Evolutionary conservation across 2,329 filamentous ascomycete species (phyloP), one percentile per base, ranked within the genome.

Genomic region (Pseudogymnoascus sp.): DNA sequence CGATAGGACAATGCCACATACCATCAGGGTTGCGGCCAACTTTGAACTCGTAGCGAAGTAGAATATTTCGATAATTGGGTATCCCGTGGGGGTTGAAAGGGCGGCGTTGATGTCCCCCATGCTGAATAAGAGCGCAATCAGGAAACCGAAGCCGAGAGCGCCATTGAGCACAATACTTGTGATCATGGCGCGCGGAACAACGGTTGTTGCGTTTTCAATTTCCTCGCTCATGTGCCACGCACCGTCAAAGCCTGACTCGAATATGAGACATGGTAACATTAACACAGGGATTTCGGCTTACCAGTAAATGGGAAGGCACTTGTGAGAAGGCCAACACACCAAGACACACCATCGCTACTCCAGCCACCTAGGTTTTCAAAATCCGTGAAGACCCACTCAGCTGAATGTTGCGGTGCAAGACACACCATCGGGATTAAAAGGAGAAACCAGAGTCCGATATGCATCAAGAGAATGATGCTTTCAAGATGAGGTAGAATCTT

Each of bases 41-140:
- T 75, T 69, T 34, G 73, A 75, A 1, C 76, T 70, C 3, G 78
- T 77, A 1, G 77, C 77, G 60, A 80, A 76, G 61, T 76, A 75
- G 63, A 81, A 85, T 21, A 86, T 79, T 61, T 84, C 77, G 69
- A 88, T 85, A 67, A 85, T 85, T 0, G 85, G 84, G 60, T 82
- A 84, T 0, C 69, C 71, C 10, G 79, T 75, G 10, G 82, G 72
- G 63, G 85, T 77, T 1, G 78, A 78, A 14, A 85, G 75, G 25
- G 79, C 83, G 41, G 34, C 31, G 4, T 67, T 63, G 5, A 71
- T 54, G 36, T 71, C 67, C 14, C 70, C 71, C 7, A 71, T 63
- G 51, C 69, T 71, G 67, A 85, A 86, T 7, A 83, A 76, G 37
- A 83, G 75, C 0, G 81, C 80, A 13, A 85, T 75, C n/a, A 85